Evolutionary conservation across 768 basidiomycete species (phyloP).

Genomic region (Auricularia sp.): DNA sequence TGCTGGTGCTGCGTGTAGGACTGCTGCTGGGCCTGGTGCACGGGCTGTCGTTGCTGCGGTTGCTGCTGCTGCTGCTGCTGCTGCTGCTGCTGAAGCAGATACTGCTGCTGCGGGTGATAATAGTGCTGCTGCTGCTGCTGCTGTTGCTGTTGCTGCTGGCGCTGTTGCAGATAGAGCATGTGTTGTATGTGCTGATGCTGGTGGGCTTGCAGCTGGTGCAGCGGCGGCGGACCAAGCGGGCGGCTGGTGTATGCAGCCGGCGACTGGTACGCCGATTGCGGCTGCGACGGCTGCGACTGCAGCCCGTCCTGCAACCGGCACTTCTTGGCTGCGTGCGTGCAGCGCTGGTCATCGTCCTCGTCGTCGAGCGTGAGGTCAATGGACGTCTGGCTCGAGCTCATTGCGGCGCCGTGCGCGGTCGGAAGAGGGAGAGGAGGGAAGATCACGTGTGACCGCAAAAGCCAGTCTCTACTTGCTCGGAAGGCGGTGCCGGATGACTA

Average conservation of each 20-base stretch:
- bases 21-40: constrained; percentile 1
- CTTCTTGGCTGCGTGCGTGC: constrained; percentile 40
- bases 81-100: constrained; percentile 6
- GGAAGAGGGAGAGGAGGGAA: background rate
- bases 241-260: background rate
- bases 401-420: background rate
- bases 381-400: constrained; percentile 17
- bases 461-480: too few relatives aligned
- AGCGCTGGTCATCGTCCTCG: constrained; percentile 40
- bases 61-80: constrained; percentile 11
- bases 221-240: constrained; percentile 1
- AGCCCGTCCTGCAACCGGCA: constrained; percentile 28
- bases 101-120: constrained; percentile 20
- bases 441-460: background rate
- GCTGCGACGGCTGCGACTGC: constrained; percentile 9
- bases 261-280: constrained; percentile 1
- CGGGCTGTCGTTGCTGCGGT: constrained; percentile 1
- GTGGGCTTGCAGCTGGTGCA: constrained; percentile 4
- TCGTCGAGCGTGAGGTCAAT: constrained; percentile 69
- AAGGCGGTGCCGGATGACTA: too few relatives aligned
- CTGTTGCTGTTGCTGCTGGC: constrained; percentile 7
- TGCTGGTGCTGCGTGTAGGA: background rate
- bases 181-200: constrained; percentile 3
- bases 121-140: constrained; percentile 18
- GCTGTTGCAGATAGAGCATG: background rate